Percentiles rank a stretch among this genome's conserved stretches.
Conservation (phyloP, 768 basidiomycete genomes). For the Boletus eberwhitei region DNA sequence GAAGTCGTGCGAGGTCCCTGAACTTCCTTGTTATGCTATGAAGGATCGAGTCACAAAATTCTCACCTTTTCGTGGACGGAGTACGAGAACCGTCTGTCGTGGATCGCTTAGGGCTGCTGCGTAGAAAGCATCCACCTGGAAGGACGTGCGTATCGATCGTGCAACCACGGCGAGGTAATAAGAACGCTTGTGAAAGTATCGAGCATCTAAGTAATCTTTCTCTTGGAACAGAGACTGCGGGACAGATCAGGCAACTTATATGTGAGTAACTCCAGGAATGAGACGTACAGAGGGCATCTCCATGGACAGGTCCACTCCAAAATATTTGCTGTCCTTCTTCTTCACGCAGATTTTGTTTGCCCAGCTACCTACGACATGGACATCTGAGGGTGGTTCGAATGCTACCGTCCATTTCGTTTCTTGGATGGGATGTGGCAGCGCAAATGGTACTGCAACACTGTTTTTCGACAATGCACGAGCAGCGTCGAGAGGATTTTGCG, state of each 20-base stretch:
- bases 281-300: constrained; percentile 80
- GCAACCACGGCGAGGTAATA: constrained; percentile 86
- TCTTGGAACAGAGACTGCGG: constrained; percentile 80
- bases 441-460: constrained; percentile 64
- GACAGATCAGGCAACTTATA: background rate
- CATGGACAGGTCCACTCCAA: constrained; percentile 75
- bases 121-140: constrained; percentile 57
- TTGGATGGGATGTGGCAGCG: constrained; percentile 64
- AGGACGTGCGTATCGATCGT: constrained; percentile 48
- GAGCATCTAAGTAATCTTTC: constrained; percentile 86
- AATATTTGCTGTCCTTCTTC: constrained; percentile 59
- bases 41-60: constrained; percentile 23
- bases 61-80: constrained; percentile 55
- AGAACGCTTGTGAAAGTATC: constrained; percentile 90
- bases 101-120: constrained; percentile 57
- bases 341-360: constrained; percentile 73
- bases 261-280: background rate
- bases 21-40: background rate
- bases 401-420: constrained; percentile 88
- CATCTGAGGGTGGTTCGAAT: constrained; percentile 73
- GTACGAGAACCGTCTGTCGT: constrained; percentile 61
- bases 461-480: constrained; percentile 50
- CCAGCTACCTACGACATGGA: constrained; percentile 85
- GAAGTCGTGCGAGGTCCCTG: constrained; percentile 60
- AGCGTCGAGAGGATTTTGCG: constrained; percentile 67